Percentiles rank a stretch among this genome's conserved stretches.
These are phyloP conservation scores for Argentina anserina DNA, from an alignment of 306 rosid genomes.

Conservation along the genomic window DNA sequence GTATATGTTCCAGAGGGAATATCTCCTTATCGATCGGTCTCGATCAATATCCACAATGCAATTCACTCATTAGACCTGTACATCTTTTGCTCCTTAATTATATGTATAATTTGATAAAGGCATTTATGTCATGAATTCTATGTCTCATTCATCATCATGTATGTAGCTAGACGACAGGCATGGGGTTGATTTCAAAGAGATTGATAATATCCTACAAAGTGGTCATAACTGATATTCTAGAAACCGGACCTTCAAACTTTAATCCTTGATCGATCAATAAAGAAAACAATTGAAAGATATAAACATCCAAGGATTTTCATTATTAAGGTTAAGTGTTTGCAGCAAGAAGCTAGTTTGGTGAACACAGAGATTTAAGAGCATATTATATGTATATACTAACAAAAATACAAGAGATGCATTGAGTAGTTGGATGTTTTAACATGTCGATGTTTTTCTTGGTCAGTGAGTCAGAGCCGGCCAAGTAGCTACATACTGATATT, in stretches of 20 bases:
- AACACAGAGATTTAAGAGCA: neutral
- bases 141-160: neutral
- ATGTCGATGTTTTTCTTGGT: slow-evolving; percentile 1
- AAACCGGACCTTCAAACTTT: neutral
- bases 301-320: neutral
- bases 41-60: neutral
- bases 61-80: neutral
- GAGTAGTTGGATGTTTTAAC: neutral
- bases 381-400: neutral
- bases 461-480: slow-evolving; percentile 1
- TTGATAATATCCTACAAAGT: neutral
- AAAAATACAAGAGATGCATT: neutral
- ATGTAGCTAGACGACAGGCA: slow-evolving; percentile 2
- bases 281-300: neutral
- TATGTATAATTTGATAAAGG: neutral
- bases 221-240: neutral
- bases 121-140: neutral
- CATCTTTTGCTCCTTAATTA: neutral
- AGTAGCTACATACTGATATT: slow-evolving; percentile 9
- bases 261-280: neutral
- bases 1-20: too few relatives aligned
- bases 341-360: neutral
- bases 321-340: neutral
- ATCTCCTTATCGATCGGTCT: neutral
- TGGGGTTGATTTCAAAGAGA: neutral